Evolutionary conservation across 2,329 filamentous ascomycete species (phyloP).

Genomic region (Epichloe gansuensis): DNA sequence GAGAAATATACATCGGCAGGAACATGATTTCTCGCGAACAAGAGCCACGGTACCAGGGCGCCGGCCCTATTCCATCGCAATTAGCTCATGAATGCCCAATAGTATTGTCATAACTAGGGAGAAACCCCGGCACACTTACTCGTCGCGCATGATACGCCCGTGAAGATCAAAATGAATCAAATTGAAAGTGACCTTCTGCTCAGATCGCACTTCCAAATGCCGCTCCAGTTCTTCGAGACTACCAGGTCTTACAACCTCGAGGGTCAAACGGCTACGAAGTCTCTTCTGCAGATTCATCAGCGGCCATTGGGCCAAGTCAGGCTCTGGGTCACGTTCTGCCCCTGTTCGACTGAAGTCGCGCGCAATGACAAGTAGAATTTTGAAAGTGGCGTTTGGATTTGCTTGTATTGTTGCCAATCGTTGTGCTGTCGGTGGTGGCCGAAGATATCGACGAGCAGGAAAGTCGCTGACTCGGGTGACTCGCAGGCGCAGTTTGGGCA

Average conservation of each 20-base stretch:
- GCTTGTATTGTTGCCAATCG: conserved; percentile 11
- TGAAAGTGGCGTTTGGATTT: conserved; percentile 10
- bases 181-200: conserved; percentile 14
- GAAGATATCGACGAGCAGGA: conserved; percentile 3
- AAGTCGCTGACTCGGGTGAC: conserved; percentile 16
- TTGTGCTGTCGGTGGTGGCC: conserved; percentile 2
- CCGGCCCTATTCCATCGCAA: conserved; percentile 8
- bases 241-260: conserved; percentile 15
- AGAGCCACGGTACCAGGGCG: conserved; percentile 13
- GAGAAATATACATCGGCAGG: conserved; percentile 8
- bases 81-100: neutral
- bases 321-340: conserved; percentile 16
- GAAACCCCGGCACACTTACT: conserved; percentile 8
- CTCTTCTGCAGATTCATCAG: conserved; percentile 18
- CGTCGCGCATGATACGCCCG: conserved; percentile 14
- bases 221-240: conserved; percentile 13
- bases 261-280: conserved; percentile 13
- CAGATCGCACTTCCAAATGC: conserved; percentile 11
- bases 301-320: conserved; percentile 17
- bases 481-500: conserved; percentile 12
- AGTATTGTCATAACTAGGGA: neutral
- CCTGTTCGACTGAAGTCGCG: conserved; percentile 15
- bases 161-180: conserved; percentile 18
- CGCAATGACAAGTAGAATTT: conserved; percentile 16
- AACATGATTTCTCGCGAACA: conserved; percentile 13